phyloP scores from a whole-genome alignment of 2,329 filamentous ascomycete species.

The Periglandula ipomoeae region DNA sequence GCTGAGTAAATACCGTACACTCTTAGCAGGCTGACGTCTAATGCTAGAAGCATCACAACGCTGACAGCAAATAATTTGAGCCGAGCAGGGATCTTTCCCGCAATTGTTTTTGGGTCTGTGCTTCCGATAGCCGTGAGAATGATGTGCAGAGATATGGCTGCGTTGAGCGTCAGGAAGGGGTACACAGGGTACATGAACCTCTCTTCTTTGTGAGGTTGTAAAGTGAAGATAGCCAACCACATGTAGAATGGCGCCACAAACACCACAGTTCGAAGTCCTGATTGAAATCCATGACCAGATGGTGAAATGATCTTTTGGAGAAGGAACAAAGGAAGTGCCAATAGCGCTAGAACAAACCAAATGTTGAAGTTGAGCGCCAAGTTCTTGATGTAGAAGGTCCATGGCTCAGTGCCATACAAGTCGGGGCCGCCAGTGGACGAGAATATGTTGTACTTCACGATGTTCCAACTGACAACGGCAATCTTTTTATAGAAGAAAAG shows the following conservation, averaged over 20 bases:
- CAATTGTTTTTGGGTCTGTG: slow-evolving; percentile 53
- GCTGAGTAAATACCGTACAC: slow-evolving; percentile 69
- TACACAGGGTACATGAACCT: slow-evolving; percentile 98
- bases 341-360: slow-evolving; percentile 76
- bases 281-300: slow-evolving; percentile 55
- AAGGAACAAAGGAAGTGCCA: slow-evolving; percentile 64
- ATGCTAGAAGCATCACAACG: slow-evolving; percentile 50
- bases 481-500: slow-evolving; percentile 77
- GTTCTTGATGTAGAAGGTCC: slow-evolving; percentile 94
- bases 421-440: slow-evolving; percentile 73
- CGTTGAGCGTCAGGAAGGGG: slow-evolving; percentile 81
- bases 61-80: slow-evolving; percentile 62
- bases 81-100: slow-evolving; percentile 63
- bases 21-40: slow-evolving; percentile 60
- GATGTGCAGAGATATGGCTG: slow-evolving; percentile 75
- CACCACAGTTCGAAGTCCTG: slow-evolving; percentile 64
- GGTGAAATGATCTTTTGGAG: slow-evolving; percentile 59
- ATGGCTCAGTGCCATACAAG: slow-evolving; percentile 91
- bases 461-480: slow-evolving; percentile 77
- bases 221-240: slow-evolving; percentile 85
- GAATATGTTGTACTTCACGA: slow-evolving; percentile 93
- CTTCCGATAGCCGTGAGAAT: slow-evolving; percentile 67
- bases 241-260: slow-evolving; percentile 85
- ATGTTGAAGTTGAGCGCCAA: slow-evolving; percentile 89
- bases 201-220: slow-evolving; percentile 95